These are phyloP conservation scores for Camelina neglecta DNA, from an alignment of 345 rosid species.

Conservation along the genomic window DNA sequence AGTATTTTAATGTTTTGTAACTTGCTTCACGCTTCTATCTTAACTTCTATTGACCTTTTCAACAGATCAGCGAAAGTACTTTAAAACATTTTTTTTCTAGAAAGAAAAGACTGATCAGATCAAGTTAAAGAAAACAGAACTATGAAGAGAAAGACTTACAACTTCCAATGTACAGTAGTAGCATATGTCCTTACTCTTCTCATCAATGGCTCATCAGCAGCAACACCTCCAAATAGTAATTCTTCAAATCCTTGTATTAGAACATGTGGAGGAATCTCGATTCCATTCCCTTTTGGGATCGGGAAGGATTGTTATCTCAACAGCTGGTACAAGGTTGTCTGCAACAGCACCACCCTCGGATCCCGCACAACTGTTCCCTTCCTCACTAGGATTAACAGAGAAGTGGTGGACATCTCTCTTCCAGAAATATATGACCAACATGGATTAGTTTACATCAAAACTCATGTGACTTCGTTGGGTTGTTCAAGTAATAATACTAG, in stretches of 20 bases:
- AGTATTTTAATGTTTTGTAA: background rate
- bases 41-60: constrained; percentile 14
- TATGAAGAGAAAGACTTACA: constrained; percentile 19
- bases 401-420: constrained; percentile 31
- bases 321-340: constrained; percentile 33
- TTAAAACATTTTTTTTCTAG: background rate
- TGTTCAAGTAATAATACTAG: constrained; percentile 20
- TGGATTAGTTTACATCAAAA: constrained; percentile 10
- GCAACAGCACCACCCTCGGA: constrained; percentile 9
- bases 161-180: background rate
- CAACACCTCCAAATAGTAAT: constrained; percentile 12
- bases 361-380: background rate
- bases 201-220: constrained; percentile 22
- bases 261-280: constrained; percentile 28
- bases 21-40: constrained; percentile 23
- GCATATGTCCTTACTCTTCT: background rate
- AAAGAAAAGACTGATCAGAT: background rate
- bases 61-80: background rate
- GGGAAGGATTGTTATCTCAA: constrained; percentile 39
- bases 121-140: background rate
- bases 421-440: background rate
- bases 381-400: constrained; percentile 12
- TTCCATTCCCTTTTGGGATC: constrained; percentile 37
- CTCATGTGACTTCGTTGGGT: constrained; percentile 20
- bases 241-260: constrained; percentile 16